phyloP scores from a whole-genome alignment of 2,329 filamentous ascomycete species.

The Apiospora marii region DNA sequence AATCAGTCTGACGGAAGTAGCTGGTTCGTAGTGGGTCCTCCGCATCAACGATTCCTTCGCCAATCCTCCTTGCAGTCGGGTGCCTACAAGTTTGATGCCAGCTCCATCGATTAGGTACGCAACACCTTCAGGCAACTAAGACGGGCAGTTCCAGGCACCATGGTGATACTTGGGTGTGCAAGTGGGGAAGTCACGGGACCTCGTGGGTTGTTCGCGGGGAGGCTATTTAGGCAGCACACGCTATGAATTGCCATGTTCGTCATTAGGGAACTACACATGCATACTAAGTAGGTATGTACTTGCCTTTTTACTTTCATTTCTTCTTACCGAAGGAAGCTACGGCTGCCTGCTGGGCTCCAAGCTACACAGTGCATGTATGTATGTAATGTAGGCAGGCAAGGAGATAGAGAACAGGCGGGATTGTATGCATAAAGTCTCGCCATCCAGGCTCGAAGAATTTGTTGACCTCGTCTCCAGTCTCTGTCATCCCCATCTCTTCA shows the following conservation, averaged over 20 bases:
- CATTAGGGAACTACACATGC: neutral
- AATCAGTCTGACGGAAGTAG: neutral
- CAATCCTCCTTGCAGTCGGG: neutral
- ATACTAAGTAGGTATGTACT: too few species aligned
- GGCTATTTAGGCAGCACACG: neutral
- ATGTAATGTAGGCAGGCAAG: neutral
- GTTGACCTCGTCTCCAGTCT: neutral
- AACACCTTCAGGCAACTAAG: neutral
- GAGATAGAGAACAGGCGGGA: neutral
- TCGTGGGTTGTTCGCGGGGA: constrained; percentile 6
- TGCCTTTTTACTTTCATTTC: neutral
- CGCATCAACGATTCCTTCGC: neutral
- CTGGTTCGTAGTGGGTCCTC: neutral
- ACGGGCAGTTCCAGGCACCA: neutral
- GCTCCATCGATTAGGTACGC: neutral
- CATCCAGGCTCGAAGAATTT: neutral
- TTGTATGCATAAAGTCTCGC: neutral
- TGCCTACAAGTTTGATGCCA: neutral
- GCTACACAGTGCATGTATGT: neutral
- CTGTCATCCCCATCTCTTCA: neutral
- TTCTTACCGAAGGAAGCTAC: neutral
- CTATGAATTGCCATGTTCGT: neutral
- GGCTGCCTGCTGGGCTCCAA: neutral
- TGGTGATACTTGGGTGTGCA: neutral
- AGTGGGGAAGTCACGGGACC: neutral